Evolutionary conservation across 768 basidiomycete genomes (phyloP).

Genomic region (Pleurotus citrinopileatus): DNA sequence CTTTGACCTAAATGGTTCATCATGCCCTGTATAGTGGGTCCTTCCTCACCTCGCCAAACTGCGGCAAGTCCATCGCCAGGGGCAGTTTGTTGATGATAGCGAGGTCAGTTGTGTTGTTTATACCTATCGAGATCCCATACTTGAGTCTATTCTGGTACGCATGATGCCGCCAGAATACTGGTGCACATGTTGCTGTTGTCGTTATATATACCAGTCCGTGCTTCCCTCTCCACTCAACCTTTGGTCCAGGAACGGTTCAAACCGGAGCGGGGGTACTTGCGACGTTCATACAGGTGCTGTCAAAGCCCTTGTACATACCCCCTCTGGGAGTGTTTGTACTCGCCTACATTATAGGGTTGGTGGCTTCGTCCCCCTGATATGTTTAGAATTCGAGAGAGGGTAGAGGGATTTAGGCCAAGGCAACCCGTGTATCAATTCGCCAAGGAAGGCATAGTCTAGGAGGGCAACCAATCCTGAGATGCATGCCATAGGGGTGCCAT

Average conservation of each 20-base stretch:
- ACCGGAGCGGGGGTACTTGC: no score
- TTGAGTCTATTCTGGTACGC: constrained; percentile 4
- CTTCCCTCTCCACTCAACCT: constrained; percentile 1
- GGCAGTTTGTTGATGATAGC: neutral
- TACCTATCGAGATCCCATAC: neutral
- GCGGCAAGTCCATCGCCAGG: neutral
- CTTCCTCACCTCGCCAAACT: neutral
- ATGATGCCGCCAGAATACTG: neutral
- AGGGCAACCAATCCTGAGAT: neutral
- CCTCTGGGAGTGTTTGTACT: no score
- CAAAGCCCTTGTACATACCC: no score
- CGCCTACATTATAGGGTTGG: neutral
- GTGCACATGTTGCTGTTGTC: neutral
- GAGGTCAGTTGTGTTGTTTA: neutral
- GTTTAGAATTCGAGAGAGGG: neutral
- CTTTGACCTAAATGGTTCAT: constrained; percentile 1
- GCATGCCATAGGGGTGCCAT: neutral
- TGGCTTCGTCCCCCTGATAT: neutral
- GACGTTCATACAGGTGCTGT: no score
- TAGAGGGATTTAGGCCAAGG: no score
- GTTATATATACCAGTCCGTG: neutral
- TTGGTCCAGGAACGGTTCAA: constrained; percentile 4
- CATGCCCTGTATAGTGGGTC: neutral
- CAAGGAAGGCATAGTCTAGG: neutral
- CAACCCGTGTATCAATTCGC: neutral